These are phyloP conservation scores for Apostasia ramifera DNA, from an alignment of 106 monocot species.

Conservation along the genomic window DNA sequence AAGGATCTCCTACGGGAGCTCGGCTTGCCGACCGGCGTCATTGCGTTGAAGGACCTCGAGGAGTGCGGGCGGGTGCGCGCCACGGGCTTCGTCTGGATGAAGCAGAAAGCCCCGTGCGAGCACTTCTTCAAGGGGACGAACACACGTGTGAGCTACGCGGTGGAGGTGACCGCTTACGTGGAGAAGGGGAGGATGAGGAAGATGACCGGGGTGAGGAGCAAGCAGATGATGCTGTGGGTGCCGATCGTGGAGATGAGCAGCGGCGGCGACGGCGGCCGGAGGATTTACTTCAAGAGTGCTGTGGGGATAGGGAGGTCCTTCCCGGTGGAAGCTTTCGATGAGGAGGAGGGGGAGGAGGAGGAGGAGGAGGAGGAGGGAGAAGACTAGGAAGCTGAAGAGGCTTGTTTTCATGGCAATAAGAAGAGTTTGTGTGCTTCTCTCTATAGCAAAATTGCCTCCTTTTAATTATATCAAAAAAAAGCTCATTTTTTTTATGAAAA, in stretches of 20 bases:
- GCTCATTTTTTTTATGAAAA: not conserved
- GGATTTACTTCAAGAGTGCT: conserved; percentile 55
- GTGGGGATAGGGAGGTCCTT: conserved; percentile 42
- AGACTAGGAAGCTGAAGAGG: not conserved
- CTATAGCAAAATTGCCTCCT: no score
- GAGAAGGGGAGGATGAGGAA: conserved; percentile 47
- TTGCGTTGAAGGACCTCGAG: conserved; percentile 39
- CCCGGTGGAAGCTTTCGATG: conserved; percentile 32
- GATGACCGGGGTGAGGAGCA: conserved; percentile 73
- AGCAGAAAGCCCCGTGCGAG: conserved; percentile 45
- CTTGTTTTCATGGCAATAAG: not conserved
- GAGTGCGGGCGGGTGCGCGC: conserved; percentile 62
- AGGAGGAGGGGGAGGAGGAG: conserved; percentile 14
- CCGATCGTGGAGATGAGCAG: conserved; percentile 80
- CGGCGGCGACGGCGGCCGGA: conserved; percentile 9
- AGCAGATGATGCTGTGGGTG: conserved; percentile 88
- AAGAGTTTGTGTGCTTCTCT: no score
- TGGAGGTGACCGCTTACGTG: conserved; percentile 44
- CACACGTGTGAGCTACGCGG: conserved; percentile 38
- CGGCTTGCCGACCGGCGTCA: conserved; percentile 45
- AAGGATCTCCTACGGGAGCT: conserved; percentile 38
- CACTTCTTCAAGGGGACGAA: conserved; percentile 43
- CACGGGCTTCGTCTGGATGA: conserved; percentile 96
- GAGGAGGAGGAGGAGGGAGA: conserved; percentile 7
- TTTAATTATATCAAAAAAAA: not conserved